Conservation (phyloP, 2,329 filamentous ascomycete genomes). For the Rhexocercosporidium sp. region DNA sequence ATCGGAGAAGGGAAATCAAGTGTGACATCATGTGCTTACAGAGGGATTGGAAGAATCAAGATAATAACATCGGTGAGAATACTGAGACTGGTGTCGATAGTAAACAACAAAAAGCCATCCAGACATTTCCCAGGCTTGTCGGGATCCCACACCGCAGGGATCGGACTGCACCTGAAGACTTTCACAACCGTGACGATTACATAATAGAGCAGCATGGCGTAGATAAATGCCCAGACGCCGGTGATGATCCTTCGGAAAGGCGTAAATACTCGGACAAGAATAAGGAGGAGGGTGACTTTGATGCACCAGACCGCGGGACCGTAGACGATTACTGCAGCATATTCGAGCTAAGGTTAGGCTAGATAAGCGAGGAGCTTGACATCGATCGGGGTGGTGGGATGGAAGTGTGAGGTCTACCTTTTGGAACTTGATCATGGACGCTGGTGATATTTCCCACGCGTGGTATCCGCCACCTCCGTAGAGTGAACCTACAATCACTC, state of each 20-base stretch:
- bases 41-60: background rate
- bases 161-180: background rate
- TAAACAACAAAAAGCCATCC: background rate
- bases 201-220: background rate
- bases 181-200: background rate
- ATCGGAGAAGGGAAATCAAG: too few species aligned
- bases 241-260: background rate
- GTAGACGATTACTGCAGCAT: background rate
- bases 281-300: slow-evolving; percentile 8
- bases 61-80: background rate
- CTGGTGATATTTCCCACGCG: background rate
- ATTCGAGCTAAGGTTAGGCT: background rate
- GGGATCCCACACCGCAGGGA: background rate
- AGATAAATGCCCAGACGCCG: background rate
- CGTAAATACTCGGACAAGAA: background rate
- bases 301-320: background rate
- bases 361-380: too few species aligned
- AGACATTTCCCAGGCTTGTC: background rate
- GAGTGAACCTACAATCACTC: background rate
- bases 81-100: background rate
- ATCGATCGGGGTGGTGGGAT: too few species aligned
- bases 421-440: background rate
- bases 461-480: background rate
- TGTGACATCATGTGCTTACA: background rate
- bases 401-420: background rate